Evolutionary conservation across 2,329 filamentous ascomycete genomes (phyloP).

Genomic region (Pseudocercospora cruenta): DNA sequence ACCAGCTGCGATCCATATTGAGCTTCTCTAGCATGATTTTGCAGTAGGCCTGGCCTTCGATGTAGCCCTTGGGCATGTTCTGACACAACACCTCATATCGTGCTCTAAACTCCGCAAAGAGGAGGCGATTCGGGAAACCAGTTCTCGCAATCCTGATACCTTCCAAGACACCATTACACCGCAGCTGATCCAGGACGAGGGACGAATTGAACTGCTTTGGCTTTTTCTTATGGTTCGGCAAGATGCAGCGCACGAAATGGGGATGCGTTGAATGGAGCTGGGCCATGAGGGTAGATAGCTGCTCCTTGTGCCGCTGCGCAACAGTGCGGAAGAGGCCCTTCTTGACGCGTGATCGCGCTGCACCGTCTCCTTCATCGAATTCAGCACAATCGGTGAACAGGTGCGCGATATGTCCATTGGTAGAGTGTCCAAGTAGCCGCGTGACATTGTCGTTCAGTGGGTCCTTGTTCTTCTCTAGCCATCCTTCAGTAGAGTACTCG

Average conservation of each 20-base stretch:
- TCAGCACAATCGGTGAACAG: conserved; percentile 90
- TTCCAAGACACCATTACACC: conserved; percentile 98
- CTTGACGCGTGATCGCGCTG: conserved; percentile 80
- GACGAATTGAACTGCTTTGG: conserved; percentile 90
- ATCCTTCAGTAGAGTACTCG: conserved; percentile 91
- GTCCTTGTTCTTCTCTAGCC: conserved; percentile 99
- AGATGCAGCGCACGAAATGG: conserved; percentile 95
- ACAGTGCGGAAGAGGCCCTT: conserved; percentile 96
- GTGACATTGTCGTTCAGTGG: conserved; percentile 97
- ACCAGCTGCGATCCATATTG: conserved; percentile 80
- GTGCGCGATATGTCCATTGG: conserved; percentile 77
- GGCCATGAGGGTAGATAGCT: conserved; percentile 92
- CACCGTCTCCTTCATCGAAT: conserved; percentile 70
- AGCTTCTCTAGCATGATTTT: conserved; percentile 88
- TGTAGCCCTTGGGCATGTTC: conserved; percentile 84
- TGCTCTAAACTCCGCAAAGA: conserved; percentile 91
- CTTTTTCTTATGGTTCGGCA: conserved; percentile 96
- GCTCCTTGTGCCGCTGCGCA: conserved; percentile 95
- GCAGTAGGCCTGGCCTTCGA: conserved; percentile 86
- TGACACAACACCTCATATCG: conserved; percentile 93
- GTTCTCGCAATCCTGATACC: conserved; percentile 96
- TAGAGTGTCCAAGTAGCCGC: conserved; percentile 78
- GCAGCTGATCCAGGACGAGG: conserved; percentile 94
- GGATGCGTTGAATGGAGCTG: conserved; percentile 96
- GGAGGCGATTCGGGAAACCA: conserved; percentile 90